Conservation (phyloP, 345 rosid species). For the Trapa incisa region DNA sequence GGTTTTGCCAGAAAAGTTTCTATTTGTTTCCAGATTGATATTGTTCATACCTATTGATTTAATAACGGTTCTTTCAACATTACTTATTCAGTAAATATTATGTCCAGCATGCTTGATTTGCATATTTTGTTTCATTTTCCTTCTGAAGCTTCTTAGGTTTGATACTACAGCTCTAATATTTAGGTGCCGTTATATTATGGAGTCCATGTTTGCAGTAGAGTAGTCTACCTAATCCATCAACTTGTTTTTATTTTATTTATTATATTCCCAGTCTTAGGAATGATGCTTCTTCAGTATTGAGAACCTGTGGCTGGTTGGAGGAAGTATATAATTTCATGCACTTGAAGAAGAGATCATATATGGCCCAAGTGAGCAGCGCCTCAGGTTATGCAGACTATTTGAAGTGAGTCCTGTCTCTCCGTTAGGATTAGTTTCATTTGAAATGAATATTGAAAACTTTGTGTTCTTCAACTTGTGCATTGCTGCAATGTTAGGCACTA, state of each 20-base stretch:
- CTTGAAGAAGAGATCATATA: slow-evolving; percentile 41
- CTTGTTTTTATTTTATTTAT: not conserved
- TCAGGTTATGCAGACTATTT: slow-evolving; percentile 21
- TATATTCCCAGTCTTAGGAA: slow-evolving; percentile 43
- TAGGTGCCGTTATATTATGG: too few relatives aligned
- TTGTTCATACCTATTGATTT: not conserved
- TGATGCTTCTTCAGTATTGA: slow-evolving; percentile 46
- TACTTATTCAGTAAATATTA: not conserved
- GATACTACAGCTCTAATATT: too few relatives aligned
- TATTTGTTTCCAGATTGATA: not conserved
- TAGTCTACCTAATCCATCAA: not conserved
- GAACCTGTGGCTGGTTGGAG: slow-evolving; percentile 59
- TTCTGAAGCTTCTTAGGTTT: not conserved
- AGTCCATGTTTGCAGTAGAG: too few relatives aligned
- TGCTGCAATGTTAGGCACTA: not conserved
- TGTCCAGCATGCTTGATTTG: not conserved
- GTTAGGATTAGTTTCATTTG: not conserved
- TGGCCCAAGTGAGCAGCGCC: slow-evolving; percentile 22
- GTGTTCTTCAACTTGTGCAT: not conserved
- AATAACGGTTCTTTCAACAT: not conserved
- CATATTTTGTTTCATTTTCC: not conserved
- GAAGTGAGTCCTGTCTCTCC: slow-evolving; percentile 40
- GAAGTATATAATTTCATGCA: slow-evolving; percentile 49
- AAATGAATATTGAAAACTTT: not conserved
- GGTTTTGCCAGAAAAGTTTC: not conserved